phyloP scores from a whole-genome alignment of 805 yeast genomes.

The Hanseniaspora occidentalis region DNA sequence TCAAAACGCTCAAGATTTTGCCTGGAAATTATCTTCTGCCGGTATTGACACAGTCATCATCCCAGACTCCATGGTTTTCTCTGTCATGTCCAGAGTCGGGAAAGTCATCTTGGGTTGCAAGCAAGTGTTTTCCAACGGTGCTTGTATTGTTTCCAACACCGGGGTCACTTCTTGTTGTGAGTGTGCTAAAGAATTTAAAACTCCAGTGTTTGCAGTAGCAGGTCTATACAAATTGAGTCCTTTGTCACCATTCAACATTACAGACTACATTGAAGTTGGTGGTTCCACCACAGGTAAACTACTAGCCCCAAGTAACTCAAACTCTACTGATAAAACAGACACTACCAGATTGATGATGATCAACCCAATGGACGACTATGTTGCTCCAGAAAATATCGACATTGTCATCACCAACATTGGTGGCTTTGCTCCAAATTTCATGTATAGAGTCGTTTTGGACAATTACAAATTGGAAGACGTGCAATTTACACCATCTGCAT shows the following conservation, averaged over 20 bases:
- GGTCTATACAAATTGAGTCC: slow-evolving; percentile 92
- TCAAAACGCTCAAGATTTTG: slow-evolving; percentile 65
- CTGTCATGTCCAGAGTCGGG: slow-evolving; percentile 95
- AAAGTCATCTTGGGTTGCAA: slow-evolving; percentile 89
- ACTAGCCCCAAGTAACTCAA: slow-evolving; percentile 38
- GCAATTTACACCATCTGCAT: not conserved
- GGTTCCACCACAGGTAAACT: slow-evolving; percentile 81
- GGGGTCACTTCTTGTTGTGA: slow-evolving; percentile 92
- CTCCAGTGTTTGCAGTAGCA: slow-evolving; percentile 94
- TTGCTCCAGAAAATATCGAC: slow-evolving; percentile 88
- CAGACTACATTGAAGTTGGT: slow-evolving; percentile 78
- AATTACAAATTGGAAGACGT: slow-evolving; percentile 49
- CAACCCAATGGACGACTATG: slow-evolving; percentile 83
- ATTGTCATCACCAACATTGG: slow-evolving; percentile 92
- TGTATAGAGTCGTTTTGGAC: slow-evolving; percentile 89
- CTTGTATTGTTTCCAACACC: slow-evolving; percentile 72
- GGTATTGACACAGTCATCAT: slow-evolving; percentile 83
- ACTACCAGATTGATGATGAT: slow-evolving; percentile 29
- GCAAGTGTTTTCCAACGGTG: slow-evolving; percentile 93
- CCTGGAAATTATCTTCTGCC: slow-evolving; percentile 65
- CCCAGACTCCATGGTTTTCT: slow-evolving; percentile 87
- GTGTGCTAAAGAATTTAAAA: slow-evolving; percentile 86
- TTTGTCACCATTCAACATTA: slow-evolving; percentile 78
- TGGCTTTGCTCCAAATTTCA: slow-evolving; percentile 92
- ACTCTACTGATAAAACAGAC: slow-evolving; percentile 33